Evolutionary conservation across 805 yeast species (phyloP), one percentile per base, ranked within the genome.

Genomic region (Tetrapisispora arboricola): DNA sequence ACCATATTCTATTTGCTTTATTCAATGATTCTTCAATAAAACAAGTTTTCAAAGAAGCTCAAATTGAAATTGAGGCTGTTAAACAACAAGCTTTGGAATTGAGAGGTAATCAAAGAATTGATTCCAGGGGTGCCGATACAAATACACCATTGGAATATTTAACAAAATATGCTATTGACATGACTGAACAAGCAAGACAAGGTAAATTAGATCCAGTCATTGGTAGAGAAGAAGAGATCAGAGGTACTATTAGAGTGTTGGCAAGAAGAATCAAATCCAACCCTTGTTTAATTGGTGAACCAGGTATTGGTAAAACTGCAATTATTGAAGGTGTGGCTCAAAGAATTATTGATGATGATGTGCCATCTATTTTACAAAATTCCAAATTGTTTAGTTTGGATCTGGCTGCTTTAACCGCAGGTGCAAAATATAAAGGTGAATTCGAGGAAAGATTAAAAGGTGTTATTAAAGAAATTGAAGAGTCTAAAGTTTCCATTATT

Each of bases 291-390:
- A 87, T 92, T 55, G 98, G 98, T 72, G 98, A 92, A 57, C 96
- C 98, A 32, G 98, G 98, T 77, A 96, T 92, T 40, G 98, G 98
- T 72, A 92, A 92, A 68, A 92, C 98, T 29, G 84, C 95, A 24
- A 90, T 92, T 53, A 95, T 92, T 39, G 98, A 92, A 67, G 98
- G 97, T 55, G 96, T 92, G 42, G 97, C 98, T 11, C 97, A 90
- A 65, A 75, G 98, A 66, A 86, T 92, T 48, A 78, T 92, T 45
- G 96, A 92, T 57, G 84, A 84, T 48, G 98, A 92, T 64, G 95
- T 92, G 13, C 98, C 98, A 32, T 75, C 78, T 20, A 85, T 90
- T 47, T 70, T 92, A 49, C 83, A 84, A 45, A 78, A 78, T 44
- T 79, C 95, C 48, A 78, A 80, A 48, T 70, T 92, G 42, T 90